Evolutionary conservation across 495 filamentous ascomycete genomes (phyloP), one percentile per base, ranked within the genome.

Genomic region (Trichodelitschia bisporula): DNA sequence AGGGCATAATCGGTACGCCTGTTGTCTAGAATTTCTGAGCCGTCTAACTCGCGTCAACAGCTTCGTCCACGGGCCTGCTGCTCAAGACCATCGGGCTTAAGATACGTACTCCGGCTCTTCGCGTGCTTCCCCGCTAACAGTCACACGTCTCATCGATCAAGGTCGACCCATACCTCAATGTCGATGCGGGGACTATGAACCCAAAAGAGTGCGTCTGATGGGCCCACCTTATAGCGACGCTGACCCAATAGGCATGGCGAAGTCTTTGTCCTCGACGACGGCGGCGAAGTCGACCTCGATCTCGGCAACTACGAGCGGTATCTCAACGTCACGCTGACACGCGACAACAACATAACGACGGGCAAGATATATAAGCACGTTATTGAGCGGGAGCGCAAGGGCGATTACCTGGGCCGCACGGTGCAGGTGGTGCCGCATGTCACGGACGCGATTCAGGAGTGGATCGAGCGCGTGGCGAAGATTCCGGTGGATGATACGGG

Each of bases 231-330:
- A 6, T 24, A n/a, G 21, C 21, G 6, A 6, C 21, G 6, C 21
- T 15, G 17, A 4, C 15, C 11, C 15, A 29, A 28, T 34, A 71
- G 67, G 37, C 73, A 76, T 43, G 74, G 74, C 20, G 74, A 80
- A 45, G 64, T 69, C 31, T 82, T 70, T 38, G 73, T 79, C 15
- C 58, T 70, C 21, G 59, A 72, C 45, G 75, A 80, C 41, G 72
- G 74, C 29, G 76, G 72, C 32, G 79, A 90, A 53, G 66, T 69
- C 30, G 86, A 97, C 51, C 64, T 97, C 8, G 86, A 97, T 49
- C 64, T 97, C 13, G 86, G 86, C 25, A 93, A 95, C 56, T 97
- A 97, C 50, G 84, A 95, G 53, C 61, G 80, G 14, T 78, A 77
- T 40, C 62, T 77, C 27, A 61, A 67, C 37, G 60, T 77, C 33